Base-by-base conservation (phyloP, 2,329 filamentous ascomycete genomes). In the Talaromyces piceae region DNA sequence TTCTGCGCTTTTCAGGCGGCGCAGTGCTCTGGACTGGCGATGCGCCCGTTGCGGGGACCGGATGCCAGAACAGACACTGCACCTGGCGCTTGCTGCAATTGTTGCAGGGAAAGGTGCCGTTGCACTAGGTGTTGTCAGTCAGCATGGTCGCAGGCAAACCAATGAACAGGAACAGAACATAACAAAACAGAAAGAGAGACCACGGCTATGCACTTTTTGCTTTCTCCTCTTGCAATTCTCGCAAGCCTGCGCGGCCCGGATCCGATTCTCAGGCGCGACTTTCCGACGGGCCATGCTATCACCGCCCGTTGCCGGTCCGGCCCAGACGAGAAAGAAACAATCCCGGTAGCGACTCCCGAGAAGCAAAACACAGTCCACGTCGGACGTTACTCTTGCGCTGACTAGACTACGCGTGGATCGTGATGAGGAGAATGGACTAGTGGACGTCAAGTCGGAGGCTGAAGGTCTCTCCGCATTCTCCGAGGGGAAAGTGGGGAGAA, bases 141-240 rank as follows among this genome's bases (percentile, higher is more conserved):
- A 48, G 9, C 3, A 39, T 25, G 13, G 5, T n/a, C n/a, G n/a
- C n/a, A n/a, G n/a, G n/a, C n/a, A n/a, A n/a, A n/a, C n/a, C n/a
- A n/a, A n/a, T n/a, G n/a, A n/a, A n/a, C n/a, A n/a, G n/a, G n/a
- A n/a, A n/a, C 16, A 37, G 31, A 13, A 8, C 8, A 33, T 18
- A 28, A 11, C 26, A 28, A 33, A 33, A 33, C 13, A 13, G 4
- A 46, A 47, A 22, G 5, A 51, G n/a, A 16, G 28, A 22, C 31
- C 30, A 45, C 7, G 2, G 43, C 33, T 18, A 30, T 12, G 62
- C 50, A 82, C 82, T 74, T 84, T 86, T 68, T 85, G 82, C 65
- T 86, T 86, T 55, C 82, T 76, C 54, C 76, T 74, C 67, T 83
- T 84, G 70, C 82, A 86, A 56, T 73, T 78, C 56, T 83, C 78